phyloP scores from a whole-genome alignment of 2,329 filamentous ascomycete genomes.

The Hypoxylon sp. region DNA sequence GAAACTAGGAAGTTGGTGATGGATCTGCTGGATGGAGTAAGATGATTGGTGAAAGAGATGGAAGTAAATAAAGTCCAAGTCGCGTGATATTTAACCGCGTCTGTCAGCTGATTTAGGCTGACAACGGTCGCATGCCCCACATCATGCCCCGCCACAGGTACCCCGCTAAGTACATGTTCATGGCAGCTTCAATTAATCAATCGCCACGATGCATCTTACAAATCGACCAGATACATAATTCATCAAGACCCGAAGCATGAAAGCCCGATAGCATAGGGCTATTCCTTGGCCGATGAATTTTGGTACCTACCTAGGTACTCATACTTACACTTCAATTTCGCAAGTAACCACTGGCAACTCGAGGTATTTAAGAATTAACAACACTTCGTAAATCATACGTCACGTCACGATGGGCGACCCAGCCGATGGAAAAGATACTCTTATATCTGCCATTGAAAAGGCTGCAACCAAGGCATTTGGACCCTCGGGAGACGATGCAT shows the following conservation, averaged over 20 bases:
- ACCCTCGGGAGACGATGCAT: conserved; percentile 53
- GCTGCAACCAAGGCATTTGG: conserved; percentile 63
- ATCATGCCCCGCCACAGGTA: background rate
- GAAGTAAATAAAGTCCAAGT: conserved; percentile 36
- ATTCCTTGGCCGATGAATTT: no score
- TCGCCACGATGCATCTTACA: background rate
- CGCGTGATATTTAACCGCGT: conserved; percentile 29
- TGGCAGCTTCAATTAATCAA: background rate
- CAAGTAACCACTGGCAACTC: no score
- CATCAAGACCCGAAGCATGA: no score
- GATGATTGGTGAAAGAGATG: conserved; percentile 37
- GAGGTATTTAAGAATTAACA: background rate
- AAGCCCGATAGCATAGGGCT: no score
- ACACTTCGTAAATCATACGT: background rate
- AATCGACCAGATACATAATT: background rate
- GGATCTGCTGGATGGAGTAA: conserved; percentile 36
- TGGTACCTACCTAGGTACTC: no score
- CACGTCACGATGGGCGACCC: conserved; percentile 29
- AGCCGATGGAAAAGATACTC: conserved; percentile 45
- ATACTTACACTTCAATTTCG: no score
- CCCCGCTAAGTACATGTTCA: no score
- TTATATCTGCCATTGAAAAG: conserved; percentile 53
- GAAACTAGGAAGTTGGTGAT: conserved; percentile 41
- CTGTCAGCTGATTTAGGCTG: conserved; percentile 30
- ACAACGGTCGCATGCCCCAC: no score